These are phyloP conservation scores for Hanseniaspora mollemarum DNA, from an alignment of 805 yeast genomes.

Conservation along the genomic window DNA sequence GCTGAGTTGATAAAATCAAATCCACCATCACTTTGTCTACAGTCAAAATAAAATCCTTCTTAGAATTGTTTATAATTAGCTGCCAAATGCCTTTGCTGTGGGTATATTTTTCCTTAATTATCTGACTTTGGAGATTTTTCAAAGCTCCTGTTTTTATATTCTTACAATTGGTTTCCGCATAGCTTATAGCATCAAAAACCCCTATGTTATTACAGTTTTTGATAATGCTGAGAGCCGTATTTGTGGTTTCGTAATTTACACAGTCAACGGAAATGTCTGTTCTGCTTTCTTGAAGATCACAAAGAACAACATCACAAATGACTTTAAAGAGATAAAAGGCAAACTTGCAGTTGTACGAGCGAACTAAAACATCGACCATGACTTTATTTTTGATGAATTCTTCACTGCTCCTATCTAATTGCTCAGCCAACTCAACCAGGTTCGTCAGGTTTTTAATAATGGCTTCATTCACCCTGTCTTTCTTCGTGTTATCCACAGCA, in stretches of 20 bases:
- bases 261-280: neutral
- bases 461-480: neutral
- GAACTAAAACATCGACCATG: neutral
- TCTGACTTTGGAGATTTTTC: neutral
- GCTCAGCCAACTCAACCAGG: neutral
- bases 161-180: neutral
- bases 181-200: neutral
- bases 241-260: neutral
- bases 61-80: neutral
- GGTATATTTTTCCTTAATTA: neutral
- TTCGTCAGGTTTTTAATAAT: neutral
- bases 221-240: neutral
- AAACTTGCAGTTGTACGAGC: slow-evolving; percentile 2
- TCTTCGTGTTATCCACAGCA: neutral
- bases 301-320: neutral
- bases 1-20: neutral
- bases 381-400: neutral
- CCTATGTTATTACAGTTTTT: neutral
- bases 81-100: neutral
- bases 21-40: slow-evolving; percentile 5
- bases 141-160: neutral
- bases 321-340: neutral
- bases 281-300: neutral
- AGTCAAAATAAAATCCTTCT: neutral
- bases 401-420: neutral